A percentile compares a stretch with the other conserved stretches of the same genome.
These are phyloP conservation scores for Skeletonema marinoi DNA, from an alignment of 108 stramenopile species.

Conservation along the genomic window DNA sequence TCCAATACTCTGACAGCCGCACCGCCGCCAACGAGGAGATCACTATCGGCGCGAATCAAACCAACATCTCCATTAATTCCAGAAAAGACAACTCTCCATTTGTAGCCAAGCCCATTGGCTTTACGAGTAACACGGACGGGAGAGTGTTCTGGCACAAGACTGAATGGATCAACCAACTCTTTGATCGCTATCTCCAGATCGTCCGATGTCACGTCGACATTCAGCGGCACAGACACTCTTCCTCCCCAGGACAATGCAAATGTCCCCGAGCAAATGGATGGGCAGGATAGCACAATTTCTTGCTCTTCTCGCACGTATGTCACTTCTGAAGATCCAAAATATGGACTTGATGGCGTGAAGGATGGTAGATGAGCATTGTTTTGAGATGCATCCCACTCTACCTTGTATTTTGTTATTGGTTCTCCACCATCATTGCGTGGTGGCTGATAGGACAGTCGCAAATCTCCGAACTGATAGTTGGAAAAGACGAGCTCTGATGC, in stretches of 20 bases:
- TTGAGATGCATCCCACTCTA: slow-evolving; percentile 73
- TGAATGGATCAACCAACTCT: slow-evolving; percentile 9
- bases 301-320: slow-evolving; percentile 73
- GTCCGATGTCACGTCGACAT: slow-evolving; percentile 18
- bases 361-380: slow-evolving; percentile 15
- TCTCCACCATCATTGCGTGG: slow-evolving; percentile 74
- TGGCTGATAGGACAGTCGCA: slow-evolving; percentile 49
- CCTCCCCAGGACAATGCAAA: slow-evolving; percentile 84
- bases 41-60: slow-evolving; percentile 54
- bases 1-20: slow-evolving; percentile 59
- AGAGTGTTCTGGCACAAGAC: neutral
- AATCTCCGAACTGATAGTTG: slow-evolving; percentile 49
- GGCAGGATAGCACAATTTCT: slow-evolving; percentile 51
- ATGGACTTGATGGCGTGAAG: slow-evolving; percentile 49
- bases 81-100: slow-evolving; percentile 74
- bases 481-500: slow-evolving; percentile 42
- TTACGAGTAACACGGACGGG: slow-evolving; percentile 36
- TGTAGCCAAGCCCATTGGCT: slow-evolving; percentile 69
- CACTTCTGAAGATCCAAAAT: slow-evolving; percentile 65
- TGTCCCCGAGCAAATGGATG: slow-evolving; percentile 55
- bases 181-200: slow-evolving; percentile 5
- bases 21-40: slow-evolving; percentile 66
- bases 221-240: slow-evolving; percentile 28
- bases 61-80: slow-evolving; percentile 77
- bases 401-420: slow-evolving; percentile 61